Base-by-base conservation (phyloP, 768 basidiomycete genomes). In the Naematelia encephala region DNA sequence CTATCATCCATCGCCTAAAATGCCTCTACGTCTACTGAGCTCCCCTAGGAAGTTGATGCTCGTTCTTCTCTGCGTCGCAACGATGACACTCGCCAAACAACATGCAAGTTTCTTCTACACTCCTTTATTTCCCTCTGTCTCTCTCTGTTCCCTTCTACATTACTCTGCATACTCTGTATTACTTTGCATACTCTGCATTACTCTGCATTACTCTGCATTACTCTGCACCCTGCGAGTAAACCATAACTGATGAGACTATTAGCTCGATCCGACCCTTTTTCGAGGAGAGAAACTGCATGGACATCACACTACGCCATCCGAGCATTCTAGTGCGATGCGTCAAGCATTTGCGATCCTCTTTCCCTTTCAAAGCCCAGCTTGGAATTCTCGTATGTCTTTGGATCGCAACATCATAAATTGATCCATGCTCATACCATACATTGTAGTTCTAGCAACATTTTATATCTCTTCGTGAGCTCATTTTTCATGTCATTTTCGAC, bases 381-480 rank as follows among this genome's bases (percentile, higher is more conserved):
- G 86, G 86, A 92, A 91, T 77, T 87, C 89, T 39, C 82, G 83
- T 83, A 54, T 63, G 80, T 75, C 5, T 21, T 25, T 10, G 26
- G 46, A 26, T 25, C 30, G 23, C 25, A 11, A 1, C 46, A n/a
- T n/a, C n/a, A n/a, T 19, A 16, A 21, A 4, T 16, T 39, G 28
- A 5, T 30, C 53, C 51, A 11, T 27, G 27, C 19, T 53, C 26
- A 28, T 56, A 13, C n/a, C 26, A 10, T 22, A 39, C 44, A 23
- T 4, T 8, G 13, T 64, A 84, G 84, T 96, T 56, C 81, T 93
- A 26, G 91, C 89, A 62, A 93, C 91, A 19, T 91, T 93, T 81
- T 93, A 93, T 81, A 93, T 93, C 79, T 91, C 89, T 82, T 93
- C 90, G 91, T 92, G 75, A 72, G 89, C 16, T 16, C 34, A 39